These are phyloP conservation scores for Sporothrix globosa DNA, from an alignment of 2,329 filamentous ascomycete genomes.

Conservation along the genomic window DNA sequence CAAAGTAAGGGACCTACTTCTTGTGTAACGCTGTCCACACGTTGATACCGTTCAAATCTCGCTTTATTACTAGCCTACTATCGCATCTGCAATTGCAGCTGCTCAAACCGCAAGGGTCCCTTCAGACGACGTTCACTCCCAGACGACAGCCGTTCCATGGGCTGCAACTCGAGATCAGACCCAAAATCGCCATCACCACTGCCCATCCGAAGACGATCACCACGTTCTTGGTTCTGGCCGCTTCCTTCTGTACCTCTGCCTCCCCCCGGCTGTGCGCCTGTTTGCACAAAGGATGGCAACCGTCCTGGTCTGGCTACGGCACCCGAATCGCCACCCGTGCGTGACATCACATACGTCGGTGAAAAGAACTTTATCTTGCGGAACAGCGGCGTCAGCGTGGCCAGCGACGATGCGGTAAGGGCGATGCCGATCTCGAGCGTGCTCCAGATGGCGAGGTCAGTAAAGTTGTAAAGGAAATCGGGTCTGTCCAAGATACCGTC, in stretches of 20 bases:
- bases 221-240: not conserved
- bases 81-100: not conserved
- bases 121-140: constrained; percentile 7
- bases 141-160: constrained; percentile 15
- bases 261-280: not conserved
- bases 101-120: not conserved
- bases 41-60: not conserved
- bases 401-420: constrained; percentile 17
- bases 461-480: constrained; percentile 3
- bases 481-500: not conserved
- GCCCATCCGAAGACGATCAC: not conserved
- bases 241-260: not conserved
- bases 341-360: not conserved
- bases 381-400: constrained; percentile 21
- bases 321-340: not conserved
- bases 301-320: not conserved
- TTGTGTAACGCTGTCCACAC: not conserved
- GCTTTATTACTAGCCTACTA: not conserved
- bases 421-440: constrained; percentile 16
- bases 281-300: not conserved
- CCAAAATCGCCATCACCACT: not conserved
- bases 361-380: constrained; percentile 22
- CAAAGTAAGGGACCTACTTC: not conserved
- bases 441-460: constrained; percentile 24
- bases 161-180: constrained; percentile 10